Evolutionary conservation across 2,329 filamentous ascomycete species (phyloP), one percentile per base, ranked within the genome.

Genomic region (Dactylonectria macrodidyma): DNA sequence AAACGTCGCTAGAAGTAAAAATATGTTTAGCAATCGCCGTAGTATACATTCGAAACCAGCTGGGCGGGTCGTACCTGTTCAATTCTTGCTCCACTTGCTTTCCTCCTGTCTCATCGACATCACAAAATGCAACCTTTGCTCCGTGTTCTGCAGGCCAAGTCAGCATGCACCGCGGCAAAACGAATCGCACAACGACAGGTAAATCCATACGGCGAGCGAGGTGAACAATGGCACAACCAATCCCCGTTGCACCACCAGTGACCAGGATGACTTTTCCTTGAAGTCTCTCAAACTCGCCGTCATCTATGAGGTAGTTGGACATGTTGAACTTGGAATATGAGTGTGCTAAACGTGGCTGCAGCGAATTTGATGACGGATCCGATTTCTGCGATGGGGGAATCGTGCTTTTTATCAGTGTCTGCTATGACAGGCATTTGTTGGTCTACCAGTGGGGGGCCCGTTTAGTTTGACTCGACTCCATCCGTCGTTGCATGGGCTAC

Each of bases 161-260:
- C 19, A 52, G 50, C 50, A 24, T 52, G 5, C 14, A n/a, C 16
- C 5, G 16, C 11, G 2, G 16, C 10, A 19, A 2, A 11, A 19
- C 26, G 16, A 30, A 11, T 19, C 3, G 16, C 10, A 19, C 3
- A 11, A 19, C 26, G 16, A 30, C 6, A 9, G 7, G 3, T 8
- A n/a, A 34, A 16, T 10, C 16, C 7, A 19, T 54, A 65, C 62
- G 33, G 24, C 36, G 62, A 10, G 62, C 62, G 6, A 65, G 36
- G 16, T 65, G 36, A 7, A 46, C 62, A 38, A 54, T 54, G 19
- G 61, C 54, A 11, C 61, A 47, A 14, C 61, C 61, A 24, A 64
- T 64, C 5, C 61, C 61, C 10, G 61, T 64, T n/a, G 61, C 61
- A 8, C 26, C 61, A 10, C 61, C 61, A 8, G 47, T 59, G 22